Evolutionary conservation across 345 rosid genomes (phyloP), one percentile per base, ranked within the genome.

Genomic region (Heritiera littoralis): DNA sequence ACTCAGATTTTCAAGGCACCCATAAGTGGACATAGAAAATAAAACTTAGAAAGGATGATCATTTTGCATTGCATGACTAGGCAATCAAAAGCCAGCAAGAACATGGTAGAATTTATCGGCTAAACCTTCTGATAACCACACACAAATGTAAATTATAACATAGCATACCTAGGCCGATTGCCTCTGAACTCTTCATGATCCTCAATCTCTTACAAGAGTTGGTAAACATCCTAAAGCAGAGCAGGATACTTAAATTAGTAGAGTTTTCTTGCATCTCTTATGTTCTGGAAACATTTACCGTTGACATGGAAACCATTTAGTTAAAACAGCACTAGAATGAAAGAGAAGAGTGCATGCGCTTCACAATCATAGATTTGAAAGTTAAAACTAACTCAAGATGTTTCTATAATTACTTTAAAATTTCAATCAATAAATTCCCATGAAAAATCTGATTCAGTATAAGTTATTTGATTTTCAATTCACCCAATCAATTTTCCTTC

Each of bases 161-260:
- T 23, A 17, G 23, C 77, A 17, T 85, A 86, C 94, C 95, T 58
- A 93, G 85, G 69, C 95, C 92, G 32, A 86, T 88, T 46, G 94
- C 95, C 45, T 92, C 97, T 12, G 90, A 86, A 78, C 88, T 90
- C 82, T 91, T 88, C 91, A 87, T 90, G 82, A 92, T 91, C 84
- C 86, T 86, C 80, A 92, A 86, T 83, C 89, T 91, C 89, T 84
- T 90, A 52, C 92, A 91, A 68, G 89, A 83, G 78, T 82, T 10
- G 20, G 84, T 85, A 83, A 93, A 93, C 95, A 93, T 91, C 82
- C 94, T 93, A 85, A 78, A 84, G 59, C 45, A 51, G 72, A 80
- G 40, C 4, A 32, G 7, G 45, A 58, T 23, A 59, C 23, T 54
- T 40, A 23, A 72, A 58, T 83, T 55, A 68, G 74, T 15, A 46